Evolutionary conservation across 345 rosid genomes (phyloP).

Genomic region (Populus alba): DNA sequence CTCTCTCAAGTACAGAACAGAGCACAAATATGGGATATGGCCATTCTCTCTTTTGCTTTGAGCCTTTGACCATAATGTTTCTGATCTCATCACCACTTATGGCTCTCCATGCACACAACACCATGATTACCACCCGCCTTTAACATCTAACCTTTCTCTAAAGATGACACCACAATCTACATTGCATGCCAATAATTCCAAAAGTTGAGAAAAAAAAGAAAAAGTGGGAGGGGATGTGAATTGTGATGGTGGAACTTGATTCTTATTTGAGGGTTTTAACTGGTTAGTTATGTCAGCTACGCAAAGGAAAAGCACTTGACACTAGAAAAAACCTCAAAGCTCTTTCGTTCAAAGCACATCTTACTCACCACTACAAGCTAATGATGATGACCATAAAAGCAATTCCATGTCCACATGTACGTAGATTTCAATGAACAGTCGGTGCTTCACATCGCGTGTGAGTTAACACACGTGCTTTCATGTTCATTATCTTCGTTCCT

Average conservation of each 20-base stretch:
- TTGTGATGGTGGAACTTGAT: neutral
- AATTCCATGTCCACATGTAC: slow-evolving; percentile 2
- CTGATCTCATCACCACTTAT: slow-evolving; percentile 21
- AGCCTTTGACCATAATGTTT: slow-evolving; percentile 45
- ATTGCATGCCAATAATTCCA: slow-evolving; percentile 5
- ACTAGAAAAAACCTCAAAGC: neutral
- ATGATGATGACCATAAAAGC: slow-evolving; percentile 16
- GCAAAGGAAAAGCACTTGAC: neutral
- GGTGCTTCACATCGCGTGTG: neutral
- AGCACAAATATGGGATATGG: slow-evolving; percentile 5
- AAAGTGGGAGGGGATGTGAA: neutral
- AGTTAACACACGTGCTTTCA: neutral
- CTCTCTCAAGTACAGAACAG: slow-evolving; percentile 40
- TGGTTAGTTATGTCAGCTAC: neutral
- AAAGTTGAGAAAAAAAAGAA: neutral
- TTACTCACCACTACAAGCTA: neutral
- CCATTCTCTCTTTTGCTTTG: slow-evolving; percentile 23
- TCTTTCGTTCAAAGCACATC: neutral
- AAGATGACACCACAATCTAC: neutral
- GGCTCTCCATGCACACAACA: slow-evolving; percentile 29
- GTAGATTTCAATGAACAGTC: slow-evolving; percentile 7
- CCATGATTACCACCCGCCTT: slow-evolving; percentile 32
- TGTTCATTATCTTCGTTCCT: neutral
- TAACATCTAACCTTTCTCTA: slow-evolving; percentile 12
- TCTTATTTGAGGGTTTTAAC: neutral